A percentile compares a stretch with the other conserved stretches of the same genome.
These are phyloP conservation scores for Colletotrichum navitas DNA, from an alignment of 2,329 filamentous ascomycete genomes.

Conservation along the genomic window DNA sequence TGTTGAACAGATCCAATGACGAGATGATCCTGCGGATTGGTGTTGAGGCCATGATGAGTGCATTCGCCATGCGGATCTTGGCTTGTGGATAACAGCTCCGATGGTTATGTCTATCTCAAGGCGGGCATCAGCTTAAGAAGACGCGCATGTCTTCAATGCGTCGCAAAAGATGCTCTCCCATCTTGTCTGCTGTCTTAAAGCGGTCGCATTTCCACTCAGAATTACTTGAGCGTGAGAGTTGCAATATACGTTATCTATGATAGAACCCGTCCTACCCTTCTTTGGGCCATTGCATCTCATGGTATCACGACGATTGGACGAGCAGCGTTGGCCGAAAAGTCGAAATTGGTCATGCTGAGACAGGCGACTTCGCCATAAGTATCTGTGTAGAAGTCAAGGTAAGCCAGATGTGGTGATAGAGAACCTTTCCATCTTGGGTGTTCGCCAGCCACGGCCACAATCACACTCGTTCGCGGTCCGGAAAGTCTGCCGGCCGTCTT, in stretches of 20 bases:
- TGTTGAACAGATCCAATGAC: neutral
- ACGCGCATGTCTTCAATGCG: neutral
- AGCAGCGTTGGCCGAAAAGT: neutral
- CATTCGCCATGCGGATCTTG: conserved; percentile 19
- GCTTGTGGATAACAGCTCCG: neutral
- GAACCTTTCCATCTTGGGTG: too few relatives aligned
- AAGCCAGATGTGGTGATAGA: neutral
- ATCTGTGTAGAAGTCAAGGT: neutral
- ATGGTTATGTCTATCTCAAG: too few relatives aligned
- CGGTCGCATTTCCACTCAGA: neutral
- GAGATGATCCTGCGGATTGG: neutral
- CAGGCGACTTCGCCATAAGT: neutral
- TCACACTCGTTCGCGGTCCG: conserved; percentile 3
- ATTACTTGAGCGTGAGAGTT: neutral
- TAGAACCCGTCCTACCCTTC: neutral
- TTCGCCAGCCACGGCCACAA: neutral
- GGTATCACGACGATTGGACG: neutral
- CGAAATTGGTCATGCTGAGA: neutral
- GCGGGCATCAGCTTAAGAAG: conserved; percentile 12
- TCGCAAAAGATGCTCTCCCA: neutral
- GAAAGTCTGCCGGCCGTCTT: conserved; percentile 1
- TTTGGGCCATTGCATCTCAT: neutral
- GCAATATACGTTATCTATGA: neutral
- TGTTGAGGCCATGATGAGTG: neutral
- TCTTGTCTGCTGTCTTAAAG: neutral